Evolutionary conservation across 305 asterid genomes (phyloP).

Genomic region (Fraxinus greggii): DNA sequence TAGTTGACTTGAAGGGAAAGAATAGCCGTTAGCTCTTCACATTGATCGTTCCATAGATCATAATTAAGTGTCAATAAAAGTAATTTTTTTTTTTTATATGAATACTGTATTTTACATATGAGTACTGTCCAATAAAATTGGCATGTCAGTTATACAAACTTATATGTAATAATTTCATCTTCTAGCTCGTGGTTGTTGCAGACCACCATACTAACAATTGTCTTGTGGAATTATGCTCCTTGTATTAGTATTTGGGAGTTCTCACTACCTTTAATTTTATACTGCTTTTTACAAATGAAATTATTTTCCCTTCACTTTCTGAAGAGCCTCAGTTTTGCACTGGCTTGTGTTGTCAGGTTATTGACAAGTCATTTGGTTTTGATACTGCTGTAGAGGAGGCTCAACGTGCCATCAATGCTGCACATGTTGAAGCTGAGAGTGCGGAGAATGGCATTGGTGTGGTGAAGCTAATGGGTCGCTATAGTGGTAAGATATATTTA

Average conservation of each 20-base stretch:
- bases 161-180: neutral
- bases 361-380: conserved; percentile 52
- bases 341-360: conserved; percentile 33
- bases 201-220: neutral
- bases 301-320: neutral
- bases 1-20: neutral
- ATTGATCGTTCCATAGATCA: neutral
- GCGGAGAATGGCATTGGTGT: conserved; percentile 55
- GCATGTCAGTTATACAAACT: neutral
- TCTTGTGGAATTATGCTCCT: neutral
- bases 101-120: neutral
- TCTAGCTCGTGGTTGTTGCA: neutral
- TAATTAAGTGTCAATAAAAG: neutral
- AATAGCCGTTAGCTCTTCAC: neutral
- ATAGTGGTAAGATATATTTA: conserved; percentile 36
- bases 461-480: conserved; percentile 57
- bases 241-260: neutral
- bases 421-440: conserved; percentile 58
- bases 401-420: conserved; percentile 55
- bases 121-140: neutral
- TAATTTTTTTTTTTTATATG: neutral
- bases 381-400: conserved; percentile 60
- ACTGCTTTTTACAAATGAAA: neutral
- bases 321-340: neutral
- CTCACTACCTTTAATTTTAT: neutral